phyloP scores from a whole-genome alignment of 148 eudicot species.

The Vaccinium corymbosum region DNA sequence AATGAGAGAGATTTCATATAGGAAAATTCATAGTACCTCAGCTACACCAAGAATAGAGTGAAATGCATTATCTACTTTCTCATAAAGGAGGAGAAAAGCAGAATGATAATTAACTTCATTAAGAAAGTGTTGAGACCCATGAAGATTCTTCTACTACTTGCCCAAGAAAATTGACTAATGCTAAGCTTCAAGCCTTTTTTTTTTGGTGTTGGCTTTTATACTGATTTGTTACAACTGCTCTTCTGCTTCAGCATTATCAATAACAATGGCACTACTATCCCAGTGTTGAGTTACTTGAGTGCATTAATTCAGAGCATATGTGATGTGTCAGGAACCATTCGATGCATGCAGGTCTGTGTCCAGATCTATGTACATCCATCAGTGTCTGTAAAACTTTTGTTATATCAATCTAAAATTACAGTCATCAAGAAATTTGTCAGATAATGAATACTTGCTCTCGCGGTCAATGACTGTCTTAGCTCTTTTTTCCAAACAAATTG shows the following conservation, averaged over 20 bases:
- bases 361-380: background rate
- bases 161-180: background rate
- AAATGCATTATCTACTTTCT: background rate
- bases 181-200: background rate
- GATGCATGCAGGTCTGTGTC: background rate
- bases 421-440: background rate
- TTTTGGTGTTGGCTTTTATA: background rate
- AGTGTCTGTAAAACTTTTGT: background rate
- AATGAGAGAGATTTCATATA: background rate
- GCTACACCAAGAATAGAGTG: background rate
- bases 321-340: background rate
- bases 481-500: background rate
- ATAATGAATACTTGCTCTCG: background rate
- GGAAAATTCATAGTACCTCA: background rate
- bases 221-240: conserved; percentile 10
- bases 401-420: background rate
- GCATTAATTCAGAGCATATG: background rate
- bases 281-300: background rate
- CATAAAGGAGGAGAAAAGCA: background rate
- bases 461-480: background rate
- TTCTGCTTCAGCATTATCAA: background rate
- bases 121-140: background rate
- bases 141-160: background rate
- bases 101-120: background rate
- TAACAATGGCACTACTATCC: background rate